Percentiles rank a stretch among this genome's conserved stretches.
phyloP scores from a whole-genome alignment of 345 rosid genomes.

The Bretschneidera sinensis region DNA sequence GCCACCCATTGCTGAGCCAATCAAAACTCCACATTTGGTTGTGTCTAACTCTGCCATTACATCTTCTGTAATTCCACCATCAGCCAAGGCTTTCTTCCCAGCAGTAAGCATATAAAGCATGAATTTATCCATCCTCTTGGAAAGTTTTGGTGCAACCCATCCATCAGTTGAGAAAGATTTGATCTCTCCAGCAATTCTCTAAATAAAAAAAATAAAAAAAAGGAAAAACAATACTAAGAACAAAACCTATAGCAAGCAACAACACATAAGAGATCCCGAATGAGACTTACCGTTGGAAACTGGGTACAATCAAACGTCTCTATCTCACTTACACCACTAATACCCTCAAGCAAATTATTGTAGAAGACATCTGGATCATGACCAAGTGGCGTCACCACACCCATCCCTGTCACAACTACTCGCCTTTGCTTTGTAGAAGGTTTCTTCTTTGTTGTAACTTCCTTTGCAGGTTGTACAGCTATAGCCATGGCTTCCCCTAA shows the following conservation, averaged over 20 bases:
- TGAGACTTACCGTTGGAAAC: constrained; percentile 63
- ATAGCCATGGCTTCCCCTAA: constrained; percentile 65
- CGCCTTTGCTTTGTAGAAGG: constrained; percentile 62
- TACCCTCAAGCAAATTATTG: constrained; percentile 79
- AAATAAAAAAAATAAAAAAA: constrained; percentile 9
- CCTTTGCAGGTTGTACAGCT: constrained; percentile 56
- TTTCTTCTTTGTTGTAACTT: constrained; percentile 48
- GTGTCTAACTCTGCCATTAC: constrained; percentile 75
- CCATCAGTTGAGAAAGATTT: constrained; percentile 82
- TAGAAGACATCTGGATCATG: constrained; percentile 74
- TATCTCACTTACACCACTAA: constrained; percentile 80
- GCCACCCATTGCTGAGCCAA: constrained; percentile 96
- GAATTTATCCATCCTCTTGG: constrained; percentile 93
- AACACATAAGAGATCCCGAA: constrained; percentile 13
- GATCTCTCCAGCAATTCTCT: constrained; percentile 96
- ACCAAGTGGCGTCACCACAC: constrained; percentile 81
- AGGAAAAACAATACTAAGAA: constrained; percentile 7
- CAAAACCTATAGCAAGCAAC: constrained; percentile 12
- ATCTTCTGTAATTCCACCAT: constrained; percentile 80
- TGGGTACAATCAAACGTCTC: constrained; percentile 81
- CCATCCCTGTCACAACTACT: constrained; percentile 97
- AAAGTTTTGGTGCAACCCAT: constrained; percentile 79
- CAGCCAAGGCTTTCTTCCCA: constrained; percentile 89
- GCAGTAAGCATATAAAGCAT: constrained; percentile 94
- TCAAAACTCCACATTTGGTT: constrained; percentile 80